These are phyloP conservation scores for Nematocida parisii DNA, from an alignment of 371 early-diverging fungal species.

Conservation along the genomic window DNA sequence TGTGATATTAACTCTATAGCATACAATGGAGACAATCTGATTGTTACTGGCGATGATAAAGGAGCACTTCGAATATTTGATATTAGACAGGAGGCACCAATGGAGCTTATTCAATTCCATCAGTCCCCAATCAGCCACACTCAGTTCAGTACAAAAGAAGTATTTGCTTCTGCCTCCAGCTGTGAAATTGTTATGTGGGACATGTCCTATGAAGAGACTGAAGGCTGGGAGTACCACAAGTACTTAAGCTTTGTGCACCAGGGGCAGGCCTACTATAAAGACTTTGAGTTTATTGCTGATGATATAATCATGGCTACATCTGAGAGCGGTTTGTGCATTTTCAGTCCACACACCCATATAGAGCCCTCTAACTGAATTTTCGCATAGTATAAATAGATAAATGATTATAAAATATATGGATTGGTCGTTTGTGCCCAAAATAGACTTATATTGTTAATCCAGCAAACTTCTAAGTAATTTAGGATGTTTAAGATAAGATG, in stretches of 20 bases:
- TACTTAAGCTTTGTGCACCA: slow-evolving; percentile 70
- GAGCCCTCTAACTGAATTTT: too few relatives aligned
- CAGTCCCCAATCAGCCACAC: slow-evolving; percentile 62
- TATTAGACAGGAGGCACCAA: slow-evolving; percentile 35
- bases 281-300: slow-evolving; percentile 54
- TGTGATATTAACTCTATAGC: slow-evolving; percentile 67
- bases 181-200: slow-evolving; percentile 69
- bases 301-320: slow-evolving; percentile 43
- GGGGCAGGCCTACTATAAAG: slow-evolving; percentile 69
- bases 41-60: slow-evolving; percentile 67
- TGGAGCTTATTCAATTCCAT: slow-evolving; percentile 65
- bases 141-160: slow-evolving; percentile 60
- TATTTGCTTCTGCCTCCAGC: slow-evolving; percentile 59
- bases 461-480: too few relatives aligned
- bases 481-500: too few relatives aligned
- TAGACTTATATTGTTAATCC: too few relatives aligned
- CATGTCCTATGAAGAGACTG: slow-evolving; percentile 61
- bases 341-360: slow-evolving; percentile 3
- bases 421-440: too few relatives aligned
- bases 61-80: slow-evolving; percentile 63
- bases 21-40: slow-evolving; percentile 59
- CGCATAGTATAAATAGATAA: too few relatives aligned
- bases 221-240: slow-evolving; percentile 68
- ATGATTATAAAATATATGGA: too few relatives aligned
- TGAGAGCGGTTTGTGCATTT: slow-evolving; percentile 40